phyloP scores from a whole-genome alignment of 2,329 filamentous ascomycete species.

The Colletotrichum sp. region DNA sequence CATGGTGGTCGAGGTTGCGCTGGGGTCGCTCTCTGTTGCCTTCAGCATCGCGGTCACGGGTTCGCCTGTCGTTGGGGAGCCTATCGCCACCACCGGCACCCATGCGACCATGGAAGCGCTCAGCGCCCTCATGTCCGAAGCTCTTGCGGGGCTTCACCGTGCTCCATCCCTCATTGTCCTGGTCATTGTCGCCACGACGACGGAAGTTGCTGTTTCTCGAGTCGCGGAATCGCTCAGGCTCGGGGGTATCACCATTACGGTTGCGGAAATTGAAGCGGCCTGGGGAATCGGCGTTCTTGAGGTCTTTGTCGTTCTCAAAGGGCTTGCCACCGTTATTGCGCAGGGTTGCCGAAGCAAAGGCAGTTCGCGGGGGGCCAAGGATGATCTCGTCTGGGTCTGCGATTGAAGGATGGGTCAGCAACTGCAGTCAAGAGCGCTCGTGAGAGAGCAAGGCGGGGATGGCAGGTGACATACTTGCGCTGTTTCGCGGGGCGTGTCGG shows the following conservation, averaged over 20 bases:
- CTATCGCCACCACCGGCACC: slow-evolving; percentile 55
- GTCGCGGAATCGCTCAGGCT: slow-evolving; percentile 55
- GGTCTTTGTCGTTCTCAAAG: slow-evolving; percentile 57
- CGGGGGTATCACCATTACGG: slow-evolving; percentile 56
- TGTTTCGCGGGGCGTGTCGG: slow-evolving; percentile 60
- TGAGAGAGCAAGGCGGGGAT: background rate
- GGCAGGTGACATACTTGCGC: slow-evolving; percentile 53
- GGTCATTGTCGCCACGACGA: slow-evolving; percentile 59
- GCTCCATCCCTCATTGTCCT: slow-evolving; percentile 76
- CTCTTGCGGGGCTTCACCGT: slow-evolving; percentile 77
- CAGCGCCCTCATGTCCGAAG: slow-evolving; percentile 73
- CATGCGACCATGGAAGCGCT: slow-evolving; percentile 72
- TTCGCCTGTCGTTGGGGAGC: slow-evolving; percentile 46
- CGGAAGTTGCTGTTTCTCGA: slow-evolving; percentile 50
- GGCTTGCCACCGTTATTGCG: slow-evolving; percentile 48
- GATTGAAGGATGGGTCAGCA: slow-evolving; percentile 30
- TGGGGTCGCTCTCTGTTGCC: slow-evolving; percentile 50
- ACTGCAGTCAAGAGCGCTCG: slow-evolving; percentile 20
- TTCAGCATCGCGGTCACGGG: slow-evolving; percentile 62
- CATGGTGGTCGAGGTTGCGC: slow-evolving; percentile 57
- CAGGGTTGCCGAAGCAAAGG: slow-evolving; percentile 77
- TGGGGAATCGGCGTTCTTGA: slow-evolving; percentile 54
- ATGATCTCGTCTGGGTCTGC: slow-evolving; percentile 79
- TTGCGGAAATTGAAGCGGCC: slow-evolving; percentile 67
- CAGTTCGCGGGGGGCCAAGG: slow-evolving; percentile 82